Evolutionary conservation across 2,329 filamentous ascomycete genomes (phyloP).

Genomic region (Bimuria novae-zelandiae): DNA sequence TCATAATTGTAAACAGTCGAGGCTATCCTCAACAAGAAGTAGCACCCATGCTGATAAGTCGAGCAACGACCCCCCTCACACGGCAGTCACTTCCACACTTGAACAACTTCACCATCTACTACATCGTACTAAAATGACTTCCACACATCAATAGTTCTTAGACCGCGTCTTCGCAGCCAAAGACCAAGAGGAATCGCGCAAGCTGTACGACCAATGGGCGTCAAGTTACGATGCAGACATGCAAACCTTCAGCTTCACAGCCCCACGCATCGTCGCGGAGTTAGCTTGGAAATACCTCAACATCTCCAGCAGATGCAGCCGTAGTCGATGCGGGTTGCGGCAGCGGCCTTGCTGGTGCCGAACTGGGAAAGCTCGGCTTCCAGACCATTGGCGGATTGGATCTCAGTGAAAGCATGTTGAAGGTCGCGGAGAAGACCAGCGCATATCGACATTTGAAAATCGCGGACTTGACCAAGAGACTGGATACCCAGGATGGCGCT

Average conservation of each 20-base stretch:
- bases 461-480: constrained; percentile 53
- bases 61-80: too few relatives aligned
- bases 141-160: constrained; percentile 27
- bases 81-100: neutral
- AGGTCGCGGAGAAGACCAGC: constrained; percentile 54
- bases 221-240: constrained; percentile 51
- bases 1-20: too few relatives aligned
- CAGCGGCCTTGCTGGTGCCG: constrained; percentile 58
- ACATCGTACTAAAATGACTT: constrained; percentile 3
- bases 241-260: constrained; percentile 48
- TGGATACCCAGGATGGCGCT: constrained; percentile 46
- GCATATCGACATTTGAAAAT: constrained; percentile 53
- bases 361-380: constrained; percentile 51
- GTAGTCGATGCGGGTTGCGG: constrained; percentile 63
- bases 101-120: neutral
- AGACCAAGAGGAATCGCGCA: constrained; percentile 44
- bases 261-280: constrained; percentile 45
- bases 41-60: too few relatives aligned
- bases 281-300: constrained; percentile 22
- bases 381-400: constrained; percentile 59
- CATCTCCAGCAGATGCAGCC: constrained; percentile 22
- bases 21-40: too few relatives aligned
- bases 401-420: constrained; percentile 59
- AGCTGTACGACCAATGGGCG: constrained; percentile 55
- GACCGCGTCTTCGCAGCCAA: constrained; percentile 45